Conservation (phyloP, 2,329 filamentous ascomycete genomes). For the Apiospora phragmitis region DNA sequence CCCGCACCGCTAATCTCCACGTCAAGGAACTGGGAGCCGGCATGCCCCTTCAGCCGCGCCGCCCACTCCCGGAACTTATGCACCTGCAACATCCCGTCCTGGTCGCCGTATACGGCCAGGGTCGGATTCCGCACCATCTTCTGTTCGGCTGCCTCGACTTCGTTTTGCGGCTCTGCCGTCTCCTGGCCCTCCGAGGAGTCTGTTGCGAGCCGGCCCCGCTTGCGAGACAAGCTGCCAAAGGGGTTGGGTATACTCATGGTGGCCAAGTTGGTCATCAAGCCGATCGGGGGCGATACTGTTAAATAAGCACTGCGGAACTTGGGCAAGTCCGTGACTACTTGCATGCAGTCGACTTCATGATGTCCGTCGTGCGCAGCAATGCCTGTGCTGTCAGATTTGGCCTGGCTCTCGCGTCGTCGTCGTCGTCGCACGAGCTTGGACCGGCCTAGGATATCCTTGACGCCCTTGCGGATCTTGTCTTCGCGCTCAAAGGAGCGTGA, state of each 20-base stretch:
- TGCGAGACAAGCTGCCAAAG: conserved; percentile 23
- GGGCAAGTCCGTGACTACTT: conserved; percentile 34
- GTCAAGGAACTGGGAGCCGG: conserved; percentile 46
- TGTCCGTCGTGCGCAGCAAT: conserved; percentile 12
- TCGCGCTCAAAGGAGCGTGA: conserved; percentile 46
- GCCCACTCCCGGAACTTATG: conserved; percentile 69
- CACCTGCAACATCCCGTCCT: conserved; percentile 71
- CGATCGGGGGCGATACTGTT: conserved; percentile 67
- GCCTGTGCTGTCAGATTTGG: background rate
- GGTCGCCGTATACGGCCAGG: conserved; percentile 72
- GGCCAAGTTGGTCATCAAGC: conserved; percentile 59
- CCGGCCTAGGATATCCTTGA: conserved; percentile 48
- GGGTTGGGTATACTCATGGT: conserved; percentile 56
- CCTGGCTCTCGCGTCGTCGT: conserved; percentile 21
- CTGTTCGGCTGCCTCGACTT: conserved; percentile 41
- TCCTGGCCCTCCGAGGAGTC: conserved; percentile 4
- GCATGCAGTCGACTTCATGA: conserved; percentile 25
- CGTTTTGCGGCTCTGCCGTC: conserved; percentile 11
- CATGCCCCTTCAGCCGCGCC: conserved; percentile 45
- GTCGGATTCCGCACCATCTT: conserved; percentile 62
- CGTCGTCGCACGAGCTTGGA: conserved; percentile 32
- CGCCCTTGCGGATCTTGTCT: conserved; percentile 47
- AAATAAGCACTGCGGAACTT: conserved; percentile 54
- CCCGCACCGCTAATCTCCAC: conserved; percentile 54
- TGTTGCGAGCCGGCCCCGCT: conserved; percentile 16